phyloP scores from a whole-genome alignment of 139 green algal species.

The Coelastrella sp. region DNA sequence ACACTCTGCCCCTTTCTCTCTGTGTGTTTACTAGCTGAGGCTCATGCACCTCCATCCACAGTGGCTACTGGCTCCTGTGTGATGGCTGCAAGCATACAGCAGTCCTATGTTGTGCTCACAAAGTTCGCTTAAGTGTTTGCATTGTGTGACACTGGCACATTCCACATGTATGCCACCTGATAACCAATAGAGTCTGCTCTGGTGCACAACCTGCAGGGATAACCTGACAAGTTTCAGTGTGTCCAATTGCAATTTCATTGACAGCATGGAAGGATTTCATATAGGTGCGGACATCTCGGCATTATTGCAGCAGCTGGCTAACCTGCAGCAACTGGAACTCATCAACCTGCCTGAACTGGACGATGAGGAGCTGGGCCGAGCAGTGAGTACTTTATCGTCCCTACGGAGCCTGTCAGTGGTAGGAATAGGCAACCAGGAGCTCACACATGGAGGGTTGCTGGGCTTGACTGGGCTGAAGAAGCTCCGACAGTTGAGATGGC shows the following conservation, averaged over 20 bases:
- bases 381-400: not conserved
- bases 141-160: too few relatives aligned
- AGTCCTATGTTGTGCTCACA: too few relatives aligned
- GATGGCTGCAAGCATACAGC: too few relatives aligned
- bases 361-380: not conserved
- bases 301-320: not conserved
- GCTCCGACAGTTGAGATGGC: slow-evolving; percentile 41
- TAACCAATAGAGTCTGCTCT: not conserved
- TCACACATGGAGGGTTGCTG: slow-evolving; percentile 31
- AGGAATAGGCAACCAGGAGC: slow-evolving; percentile 11
- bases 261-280: not conserved
- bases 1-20: too few relatives aligned
- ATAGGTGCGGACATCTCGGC: not conserved
- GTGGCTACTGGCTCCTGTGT: too few relatives aligned
- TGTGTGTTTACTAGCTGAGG: too few relatives aligned
- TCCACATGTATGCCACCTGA: not conserved
- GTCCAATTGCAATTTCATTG: not conserved
- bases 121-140: too few relatives aligned
- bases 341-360: not conserved
- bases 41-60: too few relatives aligned
- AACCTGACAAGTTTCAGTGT: slow-evolving; percentile 10
- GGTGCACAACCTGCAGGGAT: not conserved
- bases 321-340: slow-evolving; percentile 10
- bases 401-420: slow-evolving; percentile 35
- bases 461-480: not conserved